Conservation (phyloP, 306 rosid genomes). For the Coriaria nepalensis region DNA sequence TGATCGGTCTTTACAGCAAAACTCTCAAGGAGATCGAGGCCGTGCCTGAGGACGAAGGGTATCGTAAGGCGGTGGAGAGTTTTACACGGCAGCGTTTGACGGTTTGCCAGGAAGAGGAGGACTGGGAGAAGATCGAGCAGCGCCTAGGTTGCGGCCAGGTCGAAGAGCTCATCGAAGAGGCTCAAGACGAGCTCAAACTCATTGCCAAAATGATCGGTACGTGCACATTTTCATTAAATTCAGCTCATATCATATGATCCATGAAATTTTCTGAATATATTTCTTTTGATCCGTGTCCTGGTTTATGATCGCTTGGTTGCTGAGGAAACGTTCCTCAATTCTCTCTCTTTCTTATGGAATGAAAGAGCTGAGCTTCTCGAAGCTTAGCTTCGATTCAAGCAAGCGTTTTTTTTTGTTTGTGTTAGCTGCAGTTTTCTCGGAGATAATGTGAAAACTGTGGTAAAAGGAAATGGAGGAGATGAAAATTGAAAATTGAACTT, state of each 20-base stretch:
- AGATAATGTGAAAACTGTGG: too few relatives aligned
- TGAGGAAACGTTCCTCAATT: too few relatives aligned
- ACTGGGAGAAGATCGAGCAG: conserved; percentile 73
- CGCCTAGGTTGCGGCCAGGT: conserved; percentile 79
- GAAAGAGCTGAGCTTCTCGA: too few relatives aligned
- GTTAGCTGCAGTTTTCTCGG: neutral
- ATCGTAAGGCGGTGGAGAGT: conserved; percentile 86
- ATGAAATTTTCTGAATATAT: neutral
- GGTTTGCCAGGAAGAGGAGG: conserved; percentile 65
- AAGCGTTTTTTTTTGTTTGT: neutral
- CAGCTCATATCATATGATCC: neutral
- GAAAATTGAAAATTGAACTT: too few relatives aligned
- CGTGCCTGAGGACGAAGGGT: conserved; percentile 82
- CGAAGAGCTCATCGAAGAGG: conserved; percentile 95
- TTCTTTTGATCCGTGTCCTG: neutral
- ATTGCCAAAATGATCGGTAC: conserved; percentile 62
- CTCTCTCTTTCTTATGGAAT: too few relatives aligned
- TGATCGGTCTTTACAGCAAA: conserved; percentile 55
- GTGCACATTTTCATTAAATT: neutral
- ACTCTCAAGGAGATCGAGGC: conserved; percentile 77
- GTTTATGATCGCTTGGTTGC: too few relatives aligned
- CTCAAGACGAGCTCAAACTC: conserved; percentile 75
- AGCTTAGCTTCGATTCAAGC: too few relatives aligned
- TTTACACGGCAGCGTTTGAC: conserved; percentile 60
- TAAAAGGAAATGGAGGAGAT: too few relatives aligned